Base-by-base conservation (phyloP, 306 rosid genomes). In the Myrica gale region DNA sequence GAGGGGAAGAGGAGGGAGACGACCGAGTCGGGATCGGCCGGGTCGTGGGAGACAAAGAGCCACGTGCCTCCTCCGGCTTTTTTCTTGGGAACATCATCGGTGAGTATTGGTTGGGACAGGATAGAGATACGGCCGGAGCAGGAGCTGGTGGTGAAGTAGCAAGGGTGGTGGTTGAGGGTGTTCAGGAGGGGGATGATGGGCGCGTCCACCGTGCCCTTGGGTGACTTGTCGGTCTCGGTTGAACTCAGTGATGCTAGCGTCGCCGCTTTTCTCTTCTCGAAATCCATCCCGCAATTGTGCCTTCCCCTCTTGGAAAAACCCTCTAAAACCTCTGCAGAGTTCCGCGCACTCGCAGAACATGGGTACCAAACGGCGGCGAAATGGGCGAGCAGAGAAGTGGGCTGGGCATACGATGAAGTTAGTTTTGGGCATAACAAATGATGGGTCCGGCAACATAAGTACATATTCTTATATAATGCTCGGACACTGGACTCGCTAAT, bases 41-140 rank as follows among this genome's bases (percentile, higher is more conserved):
- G 89, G 39, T 88, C 78, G 82, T 95, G 97, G n/a, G 97, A 85
- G 65, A 89, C 87, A 82, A 85, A 89, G 65, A 90, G 82, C 98
- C 97, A 95, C 0, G 97, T 62, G 50, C 98, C 98, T 6, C 97
- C 98, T 21, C 77, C 74, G 13, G 98, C 97, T 78, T 90, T 95
- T 86, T 95, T 94, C 84, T 90, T 89, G 51, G 82, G 76, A 4
- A 74, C 78, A 10, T 72, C 0, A 10, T 74, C 0, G 0, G 58
- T 16, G 67, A 39, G 37, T n/a, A 78, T 20, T 2, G 97, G 97
- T 68, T 92, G 97, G 39, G 97, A 84, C 55, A 92, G 97, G 79
- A 95, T 88, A 1, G 98, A 90, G 78, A 95, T 88, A 11, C 98
- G 87, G 65, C 98, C 97, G 2, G 98, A 90, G 84, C 97, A 95